Base-by-base conservation (phyloP, 441 rosid species). In the Daphne laureola region DNA sequence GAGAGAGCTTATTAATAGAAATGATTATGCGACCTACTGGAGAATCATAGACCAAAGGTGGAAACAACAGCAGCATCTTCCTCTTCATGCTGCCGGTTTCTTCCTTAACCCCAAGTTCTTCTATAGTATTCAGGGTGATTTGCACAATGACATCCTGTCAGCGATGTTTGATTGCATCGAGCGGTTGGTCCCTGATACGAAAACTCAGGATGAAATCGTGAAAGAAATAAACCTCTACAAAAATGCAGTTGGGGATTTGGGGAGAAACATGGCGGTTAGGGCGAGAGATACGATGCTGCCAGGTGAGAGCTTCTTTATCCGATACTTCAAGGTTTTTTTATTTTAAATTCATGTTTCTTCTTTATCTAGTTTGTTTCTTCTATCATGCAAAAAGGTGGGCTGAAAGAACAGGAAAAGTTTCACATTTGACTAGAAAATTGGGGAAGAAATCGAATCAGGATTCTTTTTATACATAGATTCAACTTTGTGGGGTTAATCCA, bases 71-170 rank as follows among this genome's bases (percentile, higher is more conserved):
- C 71, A 67, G 58, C 79, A 75, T 58, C 81, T 73, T 66, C 90
- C 95, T 59, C 78, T 90, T 56, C 89, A 82, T 51, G 82, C 76
- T 62, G 93, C 95, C 14, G 97, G 93, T 45, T 86, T 90, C 72
- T 90, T 69, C 64, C 82, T 90, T 12, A 86, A 90, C 62, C 95
- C 97, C 2, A 86, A 82, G 69, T 80, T 90, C 67, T 86, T 86
- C 58, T 90, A 86, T 49, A 73, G 78, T 60, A 74, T 75, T 0
- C 77, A 62, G n/a, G 95, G 81, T 63, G 90, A 78, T 46, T 62
- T 78, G 68, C 87, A 74, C 15, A 75, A 69, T 45, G 79, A 80
- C 74, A 74, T 84, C 38, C 46, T 63, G 54, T 76, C 88, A 36
- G 86, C 78, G 14, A 73, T 82, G 73, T 76, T 78, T 48, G 97